Base-by-base conservation (phyloP, 2,329 filamentous ascomycete genomes). In the Myriosclerotinia duriaeana region DNA sequence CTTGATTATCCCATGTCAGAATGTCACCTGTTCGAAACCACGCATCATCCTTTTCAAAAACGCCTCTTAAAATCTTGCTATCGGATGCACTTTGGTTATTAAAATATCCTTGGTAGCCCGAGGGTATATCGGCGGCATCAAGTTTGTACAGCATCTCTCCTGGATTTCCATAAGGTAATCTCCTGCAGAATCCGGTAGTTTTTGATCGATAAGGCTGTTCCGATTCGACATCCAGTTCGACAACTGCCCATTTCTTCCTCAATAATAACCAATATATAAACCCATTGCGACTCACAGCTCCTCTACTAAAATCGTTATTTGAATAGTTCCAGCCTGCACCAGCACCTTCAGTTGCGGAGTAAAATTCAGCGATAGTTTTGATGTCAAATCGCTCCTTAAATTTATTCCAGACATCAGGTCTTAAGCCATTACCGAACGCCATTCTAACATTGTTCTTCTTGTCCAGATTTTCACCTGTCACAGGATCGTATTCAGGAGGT, bases 11-110 rank as follows among this genome's bases (percentile, higher is more conserved):
- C 79, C 84, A 85, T n/a, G 87, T 83, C 42, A 95, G 79, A 22
- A 95, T 83, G 73, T 97, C 93, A n/a, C 93, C 93, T 0, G 91
- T 89, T 34, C 92, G 87, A 81, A 93, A 96, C 82, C 87, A 96
- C 0, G 87, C 88, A 74, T 97, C 93, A 17, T 90, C 92, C 73
- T 89, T 89, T 67, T 78, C 80, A 70, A 95, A 85, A 2, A 95
- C 90, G 72, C 89, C 81, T 5, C 89, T 85, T 68, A 95, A 77
- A 56, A 96, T 84, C 78, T 96, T 96, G 70, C 85, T 83, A 50
- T 86, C 79, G 0, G 89, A 91, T 0, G 92, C 91, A 42, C 84
- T 82, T 17, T 82, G 77, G 76, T 96, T 92, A 67, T 87, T 86
- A 77, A 89, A 92, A 78, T 97, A 97, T 2, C 93, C 93, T 75